Conservation (phyloP, 148 eudicot species). For the Amaranthus cruentus region DNA sequence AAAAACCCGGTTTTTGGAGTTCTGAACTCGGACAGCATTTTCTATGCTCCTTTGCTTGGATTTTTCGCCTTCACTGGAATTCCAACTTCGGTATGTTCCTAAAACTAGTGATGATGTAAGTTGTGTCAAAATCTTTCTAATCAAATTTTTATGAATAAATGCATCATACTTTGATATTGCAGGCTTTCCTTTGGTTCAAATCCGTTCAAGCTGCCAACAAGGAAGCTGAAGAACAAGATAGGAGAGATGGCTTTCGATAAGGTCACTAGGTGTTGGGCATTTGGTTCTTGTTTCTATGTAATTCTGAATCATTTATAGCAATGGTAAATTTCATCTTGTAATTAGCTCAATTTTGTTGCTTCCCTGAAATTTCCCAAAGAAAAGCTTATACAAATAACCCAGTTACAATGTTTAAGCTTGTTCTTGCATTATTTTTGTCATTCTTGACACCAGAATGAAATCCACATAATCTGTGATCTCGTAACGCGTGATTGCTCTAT, state of each 20-base stretch:
- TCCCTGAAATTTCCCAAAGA: background rate
- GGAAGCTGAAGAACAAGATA: constrained; percentile 96
- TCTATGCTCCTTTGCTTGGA: constrained; percentile 89
- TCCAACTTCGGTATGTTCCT: constrained; percentile 73
- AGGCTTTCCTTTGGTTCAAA: constrained; percentile 94
- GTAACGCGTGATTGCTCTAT: too few species aligned
- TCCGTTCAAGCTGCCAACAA: constrained; percentile 87
- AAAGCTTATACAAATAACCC: too few species aligned
- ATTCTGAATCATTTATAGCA: constrained; percentile 1
- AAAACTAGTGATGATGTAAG: too few species aligned
- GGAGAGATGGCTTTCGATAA: constrained; percentile 61
- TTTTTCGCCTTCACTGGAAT: constrained; percentile 85
- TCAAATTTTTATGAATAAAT: too few species aligned
- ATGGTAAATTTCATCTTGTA: background rate
- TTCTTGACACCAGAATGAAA: too few species aligned
- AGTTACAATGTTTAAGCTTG: too few species aligned
- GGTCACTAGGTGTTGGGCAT: background rate
- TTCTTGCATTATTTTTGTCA: too few species aligned
- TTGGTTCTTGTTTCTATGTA: background rate
- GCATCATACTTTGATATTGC: background rate
- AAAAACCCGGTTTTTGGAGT: constrained; percentile 85
- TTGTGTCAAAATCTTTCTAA: too few species aligned
- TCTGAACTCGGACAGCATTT: constrained; percentile 63
- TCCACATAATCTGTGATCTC: too few species aligned
- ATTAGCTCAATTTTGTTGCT: background rate